Percentiles rank a stretch among this genome's conserved stretches.
phyloP scores from a whole-genome alignment of 2,329 filamentous ascomycete species.

The Colletotrichum brevisporum region DNA sequence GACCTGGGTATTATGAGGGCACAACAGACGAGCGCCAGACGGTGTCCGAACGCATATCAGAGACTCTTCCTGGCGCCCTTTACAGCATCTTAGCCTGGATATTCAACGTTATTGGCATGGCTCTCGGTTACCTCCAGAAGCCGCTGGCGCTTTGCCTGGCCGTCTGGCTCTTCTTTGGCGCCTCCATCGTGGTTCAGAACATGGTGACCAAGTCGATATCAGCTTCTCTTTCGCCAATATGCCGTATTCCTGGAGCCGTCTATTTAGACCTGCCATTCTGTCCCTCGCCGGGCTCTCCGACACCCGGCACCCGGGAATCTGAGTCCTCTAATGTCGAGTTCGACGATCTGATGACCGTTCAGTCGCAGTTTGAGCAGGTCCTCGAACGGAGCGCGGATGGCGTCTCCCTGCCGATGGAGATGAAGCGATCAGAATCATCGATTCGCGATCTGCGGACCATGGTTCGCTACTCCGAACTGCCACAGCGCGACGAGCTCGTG shows the following conservation, averaged over 20 bases:
- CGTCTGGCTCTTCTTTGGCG: slow-evolving; percentile 72
- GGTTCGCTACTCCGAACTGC: slow-evolving; percentile 78
- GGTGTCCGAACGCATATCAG: slow-evolving; percentile 50
- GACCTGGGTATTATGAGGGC: slow-evolving; percentile 17
- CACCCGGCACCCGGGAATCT: slow-evolving; percentile 33
- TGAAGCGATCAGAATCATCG: slow-evolving; percentile 82
- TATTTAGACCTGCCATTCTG: slow-evolving; percentile 77
- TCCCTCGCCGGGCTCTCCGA: slow-evolving; percentile 44
- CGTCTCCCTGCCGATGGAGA: slow-evolving; percentile 79
- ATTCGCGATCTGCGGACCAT: slow-evolving; percentile 82
- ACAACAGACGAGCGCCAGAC: slow-evolving; percentile 30
- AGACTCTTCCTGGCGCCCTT: slow-evolving; percentile 54
- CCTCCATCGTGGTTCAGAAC: slow-evolving; percentile 72
- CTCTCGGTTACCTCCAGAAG: slow-evolving; percentile 74
- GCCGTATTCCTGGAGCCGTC: slow-evolving; percentile 76
- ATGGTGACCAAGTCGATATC: slow-evolving; percentile 73
- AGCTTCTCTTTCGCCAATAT: slow-evolving; percentile 76
- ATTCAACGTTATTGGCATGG: slow-evolving; percentile 69
- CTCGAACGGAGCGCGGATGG: slow-evolving; percentile 76
- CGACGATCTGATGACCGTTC: slow-evolving; percentile 80
- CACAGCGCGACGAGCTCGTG: slow-evolving; percentile 78
- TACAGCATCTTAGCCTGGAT: slow-evolving; percentile 63
- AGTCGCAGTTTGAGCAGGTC: slow-evolving; percentile 83
- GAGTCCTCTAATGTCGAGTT: slow-evolving; percentile 70
- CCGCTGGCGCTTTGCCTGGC: slow-evolving; percentile 74